Base-by-base conservation (phyloP, 2,329 filamentous ascomycete species). In the Botrytis deweyae region DNA sequence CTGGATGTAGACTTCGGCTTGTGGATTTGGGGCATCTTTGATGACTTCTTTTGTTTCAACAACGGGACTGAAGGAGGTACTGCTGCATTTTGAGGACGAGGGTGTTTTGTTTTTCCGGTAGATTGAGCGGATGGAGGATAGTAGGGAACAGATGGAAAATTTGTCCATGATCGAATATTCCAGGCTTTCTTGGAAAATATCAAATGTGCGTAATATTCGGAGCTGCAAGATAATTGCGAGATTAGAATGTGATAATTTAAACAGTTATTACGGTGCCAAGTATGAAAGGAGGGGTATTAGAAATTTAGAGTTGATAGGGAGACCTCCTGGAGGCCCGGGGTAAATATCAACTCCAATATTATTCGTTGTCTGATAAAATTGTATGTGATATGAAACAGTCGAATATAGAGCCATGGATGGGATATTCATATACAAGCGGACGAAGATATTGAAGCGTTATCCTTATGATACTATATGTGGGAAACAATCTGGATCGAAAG, bases 1-100 rank as follows among this genome's bases (percentile, higher is more conserved):
- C 7, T 58, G 36, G 22, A 74, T 68, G 29, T 67, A 65, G 33
- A 55, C n/a, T 55, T 75, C 72, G 40, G 55, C 69, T 52, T 72
- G 29, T 29, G 68, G 12, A 40, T 72, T 22, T 20, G 38, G 29
- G 25, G 22, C 36, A 12, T 10, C 22, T 33, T 52, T 9, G 70
- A 36, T 16, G 8, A n/a, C 20, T 4, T 33, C 46, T 25, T 8
- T n/a, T 12, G 40, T 66, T 72, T 46, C 46, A 6, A 38, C 25
- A 29, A 33, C 12, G 44, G 38, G 46, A 29, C 8, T 44, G 62
- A 42, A 29, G 22, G 61, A 66, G 36, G n/a, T 58, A 14, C 66
- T 58, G n/a, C 62, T 67, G 4, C 4, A 18, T 36, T 40, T 58
- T 67, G 70, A 58, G 33, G 69, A 33, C 7, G 62, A 29, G 66